Percentiles rank a stretch among this genome's conserved stretches.
These are phyloP conservation scores for Myochromella boudieri DNA, from an alignment of 768 basidiomycete species.

Conservation along the genomic window DNA sequence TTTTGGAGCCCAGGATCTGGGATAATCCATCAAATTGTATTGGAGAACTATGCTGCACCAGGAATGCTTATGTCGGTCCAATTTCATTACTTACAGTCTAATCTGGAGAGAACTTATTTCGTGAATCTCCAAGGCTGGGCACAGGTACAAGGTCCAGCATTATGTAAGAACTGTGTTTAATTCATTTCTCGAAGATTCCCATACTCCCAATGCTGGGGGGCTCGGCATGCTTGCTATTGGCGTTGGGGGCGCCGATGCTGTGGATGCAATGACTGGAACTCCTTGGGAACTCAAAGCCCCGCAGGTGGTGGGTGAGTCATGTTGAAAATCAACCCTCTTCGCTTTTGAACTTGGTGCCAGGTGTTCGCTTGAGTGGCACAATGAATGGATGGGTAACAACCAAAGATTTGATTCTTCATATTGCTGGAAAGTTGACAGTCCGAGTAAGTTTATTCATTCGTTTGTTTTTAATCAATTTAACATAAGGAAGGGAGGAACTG, in stretches of 20 bases:
- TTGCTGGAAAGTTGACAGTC: conserved; percentile 93
- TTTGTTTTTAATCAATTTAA: background rate
- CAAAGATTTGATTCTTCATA: conserved; percentile 93
- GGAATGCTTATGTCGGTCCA: conserved; percentile 81
- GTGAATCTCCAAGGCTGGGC: conserved; percentile 57
- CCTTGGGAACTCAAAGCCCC: conserved; percentile 98
- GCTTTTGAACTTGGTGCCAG: conserved; percentile 35
- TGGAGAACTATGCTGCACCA: conserved; percentile 96
- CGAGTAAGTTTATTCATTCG: conserved; percentile 51
- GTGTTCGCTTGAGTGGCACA: conserved; percentile 85
- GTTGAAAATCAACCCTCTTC: background rate
- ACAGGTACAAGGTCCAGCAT: conserved; percentile 50
- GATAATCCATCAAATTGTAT: conserved; percentile 96
- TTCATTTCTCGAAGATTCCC: conserved; percentile 62
- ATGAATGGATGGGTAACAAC: conserved; percentile 91
- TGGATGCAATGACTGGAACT: conserved; percentile 96
- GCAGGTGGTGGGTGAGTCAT: conserved; percentile 65
- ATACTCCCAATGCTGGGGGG: conserved; percentile 98
- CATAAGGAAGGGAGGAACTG: conserved; percentile 81
- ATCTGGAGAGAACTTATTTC: conserved; percentile 9
- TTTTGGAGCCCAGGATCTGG: conserved; percentile 98
- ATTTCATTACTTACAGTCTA: background rate
- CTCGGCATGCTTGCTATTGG: conserved; percentile 96
- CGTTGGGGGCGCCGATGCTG: conserved; percentile 98
- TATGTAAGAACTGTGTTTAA: background rate